Evolutionary conservation across 306 rosid genomes (phyloP), one percentile per base, ranked within the genome.

Genomic region (Corylus heterophylla): DNA sequence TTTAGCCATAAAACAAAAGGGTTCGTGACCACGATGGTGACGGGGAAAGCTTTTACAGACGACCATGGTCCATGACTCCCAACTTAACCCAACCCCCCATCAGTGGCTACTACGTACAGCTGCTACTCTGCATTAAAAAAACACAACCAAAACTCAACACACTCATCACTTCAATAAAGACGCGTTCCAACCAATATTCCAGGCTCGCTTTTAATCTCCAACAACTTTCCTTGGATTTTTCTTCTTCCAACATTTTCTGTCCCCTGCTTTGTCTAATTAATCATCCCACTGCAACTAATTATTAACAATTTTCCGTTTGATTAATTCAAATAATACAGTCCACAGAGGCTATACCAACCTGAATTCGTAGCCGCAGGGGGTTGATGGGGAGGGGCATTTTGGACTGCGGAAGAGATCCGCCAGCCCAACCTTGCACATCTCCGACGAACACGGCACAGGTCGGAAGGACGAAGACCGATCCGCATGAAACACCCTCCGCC

Each of bases 351-450:
- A 39, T 42, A 52, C 70, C 1, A 79, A 94, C 98, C 90, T 80
- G 88, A 78, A 80, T 51, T 92, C 95, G 74, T 90, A 95, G 39
- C 62, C 80, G 79, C 98, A 95, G 7, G 96, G 93, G 78, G 77
- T 85, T 17, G 71, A 35, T 7, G 90, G 80, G 2, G 44, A 81
- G 17, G 91, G 88, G 74, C 98, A 95, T 13, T 5, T 6, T 2
- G 0, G 1, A 14, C 81, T 80, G 20, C 97, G 85, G 17, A 88
- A 89, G n/a, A 93, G 68, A 3, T 73, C 12, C 7, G 78, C 27
- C 8, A 92, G 89, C 1, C 84, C 90, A 50, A 48, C 37, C 58
- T 55, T 78, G 70, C 98, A 95, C 84, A 44, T 55, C 0, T 3
- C 4, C 0, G 98, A 86, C 1, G 79, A 48, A 79, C 98, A 95